These are phyloP conservation scores for Boechera divaricarpa DNA, from an alignment of 345 rosid genomes.

Conservation along the genomic window DNA sequence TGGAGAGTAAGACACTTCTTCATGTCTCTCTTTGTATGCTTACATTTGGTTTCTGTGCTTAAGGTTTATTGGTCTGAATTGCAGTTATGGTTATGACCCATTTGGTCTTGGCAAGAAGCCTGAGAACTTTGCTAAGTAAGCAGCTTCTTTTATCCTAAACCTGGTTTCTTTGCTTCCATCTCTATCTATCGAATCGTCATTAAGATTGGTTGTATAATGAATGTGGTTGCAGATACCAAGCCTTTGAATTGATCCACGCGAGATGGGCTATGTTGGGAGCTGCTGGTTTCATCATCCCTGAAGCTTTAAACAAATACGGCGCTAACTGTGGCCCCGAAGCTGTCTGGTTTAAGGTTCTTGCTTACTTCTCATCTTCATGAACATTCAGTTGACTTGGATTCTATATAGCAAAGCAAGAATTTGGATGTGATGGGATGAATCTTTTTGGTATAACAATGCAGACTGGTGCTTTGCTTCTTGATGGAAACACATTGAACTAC, in stretches of 20 bases:
- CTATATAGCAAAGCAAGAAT: conserved; percentile 9
- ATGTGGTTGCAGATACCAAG: conserved; percentile 68
- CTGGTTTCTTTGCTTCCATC: background rate
- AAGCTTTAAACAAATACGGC: conserved; percentile 93
- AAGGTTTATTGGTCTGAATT: conserved; percentile 25
- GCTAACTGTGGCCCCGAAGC: conserved; percentile 99
- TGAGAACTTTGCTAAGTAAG: conserved; percentile 87
- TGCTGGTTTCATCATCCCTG: conserved; percentile 93
- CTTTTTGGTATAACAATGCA: conserved; percentile 39
- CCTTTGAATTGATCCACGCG: conserved; percentile 87
- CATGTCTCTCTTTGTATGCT: background rate
- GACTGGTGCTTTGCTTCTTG: conserved; percentile 98
- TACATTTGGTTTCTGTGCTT: background rate
- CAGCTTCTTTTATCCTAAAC: background rate
- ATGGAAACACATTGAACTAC: conserved; percentile 95
- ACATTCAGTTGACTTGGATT: background rate
- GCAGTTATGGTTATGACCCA: conserved; percentile 97
- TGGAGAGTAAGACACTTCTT: conserved; percentile 56
- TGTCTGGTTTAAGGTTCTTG: conserved; percentile 87
- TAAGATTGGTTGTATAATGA: conserved; percentile 30
- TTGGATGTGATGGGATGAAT: conserved; percentile 7
- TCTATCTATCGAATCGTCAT: background rate
- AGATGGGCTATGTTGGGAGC: conserved; percentile 99
- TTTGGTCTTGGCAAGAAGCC: conserved; percentile 97
- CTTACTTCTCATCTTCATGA: background rate